Percentiles rank a stretch among this genome's conserved stretches.
These are phyloP conservation scores for Fusarium sp. DNA, from an alignment of 2,329 filamentous ascomycete species.

Conservation along the genomic window DNA sequence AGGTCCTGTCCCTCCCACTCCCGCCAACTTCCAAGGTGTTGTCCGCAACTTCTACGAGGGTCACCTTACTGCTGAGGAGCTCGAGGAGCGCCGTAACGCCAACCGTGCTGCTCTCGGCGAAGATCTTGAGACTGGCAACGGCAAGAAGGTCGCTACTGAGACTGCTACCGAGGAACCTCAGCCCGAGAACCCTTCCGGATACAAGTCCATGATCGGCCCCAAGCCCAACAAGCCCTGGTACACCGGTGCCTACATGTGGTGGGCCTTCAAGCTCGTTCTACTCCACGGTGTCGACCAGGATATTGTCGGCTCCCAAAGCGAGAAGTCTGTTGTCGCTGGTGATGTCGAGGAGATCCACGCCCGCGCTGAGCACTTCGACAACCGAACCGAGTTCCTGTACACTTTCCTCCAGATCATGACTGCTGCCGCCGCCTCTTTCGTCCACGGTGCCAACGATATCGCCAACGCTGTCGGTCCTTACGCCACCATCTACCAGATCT, in stretches of 20 bases:
- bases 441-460: conserved; percentile 75
- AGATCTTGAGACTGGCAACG: conserved; percentile 42
- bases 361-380: conserved; percentile 68
- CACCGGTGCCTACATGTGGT: conserved; percentile 55
- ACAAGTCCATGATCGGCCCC: conserved; percentile 52
- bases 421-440: conserved; percentile 71
- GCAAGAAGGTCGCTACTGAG: conserved; percentile 43
- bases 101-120: conserved; percentile 31
- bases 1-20: conserved; percentile 51
- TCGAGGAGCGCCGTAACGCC: conserved; percentile 55
- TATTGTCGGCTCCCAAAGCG: conserved; percentile 52
- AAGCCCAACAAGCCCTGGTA: conserved; percentile 59
- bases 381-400: conserved; percentile 70
- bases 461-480: conserved; percentile 72
- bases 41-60: conserved; percentile 68
- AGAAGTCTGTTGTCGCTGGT: conserved; percentile 58
- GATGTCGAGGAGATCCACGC: conserved; percentile 67
- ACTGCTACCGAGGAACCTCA: conserved; percentile 70
- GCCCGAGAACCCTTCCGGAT: conserved; percentile 45
- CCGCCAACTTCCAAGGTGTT: conserved; percentile 54
- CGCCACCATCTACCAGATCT: conserved; percentile 71
- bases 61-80: conserved; percentile 64
- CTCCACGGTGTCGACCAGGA: conserved; percentile 61
- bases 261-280: conserved; percentile 57
- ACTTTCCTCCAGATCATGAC: conserved; percentile 70